Percentiles rank a stretch among this genome's conserved stretches.
Evolutionary conservation across 805 yeast species (phyloP).

Genomic region (Wickerhamomyces ciferrii): DNA sequence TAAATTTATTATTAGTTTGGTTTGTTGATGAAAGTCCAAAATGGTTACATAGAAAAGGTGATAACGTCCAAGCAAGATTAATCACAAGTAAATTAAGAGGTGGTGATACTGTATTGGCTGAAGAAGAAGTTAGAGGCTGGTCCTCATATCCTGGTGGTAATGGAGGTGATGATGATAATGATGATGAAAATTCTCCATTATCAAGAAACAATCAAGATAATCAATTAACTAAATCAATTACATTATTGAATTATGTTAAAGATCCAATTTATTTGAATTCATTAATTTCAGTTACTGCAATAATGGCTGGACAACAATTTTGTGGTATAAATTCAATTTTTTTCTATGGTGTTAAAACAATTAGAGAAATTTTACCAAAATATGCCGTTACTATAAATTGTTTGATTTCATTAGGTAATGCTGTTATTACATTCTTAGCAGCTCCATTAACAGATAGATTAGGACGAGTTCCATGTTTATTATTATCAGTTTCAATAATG

Average conservation of each 20-base stretch:
- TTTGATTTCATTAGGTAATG: slow-evolving; percentile 68
- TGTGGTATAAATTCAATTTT: slow-evolving; percentile 91
- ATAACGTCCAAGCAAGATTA: slow-evolving; percentile 34
- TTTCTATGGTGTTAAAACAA: slow-evolving; percentile 86
- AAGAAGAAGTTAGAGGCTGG: slow-evolving; percentile 12
- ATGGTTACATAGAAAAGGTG: slow-evolving; percentile 61
- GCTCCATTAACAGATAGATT: slow-evolving; percentile 70
- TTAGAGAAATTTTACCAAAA: slow-evolving; percentile 66
- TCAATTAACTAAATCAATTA: slow-evolving; percentile 8
- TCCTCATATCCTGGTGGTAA: neutral
- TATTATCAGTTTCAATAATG: slow-evolving; percentile 66
- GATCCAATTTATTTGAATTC: slow-evolving; percentile 50
- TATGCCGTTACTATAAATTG: slow-evolving; percentile 71
- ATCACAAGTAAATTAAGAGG: slow-evolving; percentile 32
- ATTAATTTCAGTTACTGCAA: slow-evolving; percentile 58
- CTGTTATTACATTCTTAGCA: slow-evolving; percentile 65
- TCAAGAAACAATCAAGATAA: slow-evolving; percentile 2
- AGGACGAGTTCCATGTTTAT: slow-evolving; percentile 72
- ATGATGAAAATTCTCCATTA: slow-evolving; percentile 4
- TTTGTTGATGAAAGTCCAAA: slow-evolving; percentile 73
- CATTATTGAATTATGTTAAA: slow-evolving; percentile 41
- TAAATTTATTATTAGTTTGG: slow-evolving; percentile 38
- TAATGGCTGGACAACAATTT: slow-evolving; percentile 83
- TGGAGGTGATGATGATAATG: slow-evolving; percentile 18
- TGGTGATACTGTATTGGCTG: slow-evolving; percentile 12